Evolutionary conservation across 176 grass and related monocot genomes (phyloP).

Genomic region (Olyra latifolia): DNA sequence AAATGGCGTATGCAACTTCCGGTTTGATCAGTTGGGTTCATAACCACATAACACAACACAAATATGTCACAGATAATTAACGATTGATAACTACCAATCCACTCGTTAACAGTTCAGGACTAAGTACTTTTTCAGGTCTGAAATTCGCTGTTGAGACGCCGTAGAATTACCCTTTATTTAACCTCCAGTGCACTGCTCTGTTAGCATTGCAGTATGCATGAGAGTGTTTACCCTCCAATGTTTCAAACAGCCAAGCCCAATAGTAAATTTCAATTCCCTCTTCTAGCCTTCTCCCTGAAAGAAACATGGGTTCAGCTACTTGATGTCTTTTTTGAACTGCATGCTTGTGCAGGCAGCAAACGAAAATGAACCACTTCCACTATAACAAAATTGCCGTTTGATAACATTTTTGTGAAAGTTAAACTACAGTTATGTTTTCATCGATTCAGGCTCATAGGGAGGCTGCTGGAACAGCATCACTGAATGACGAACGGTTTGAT

Average conservation of each 20-base stretch:
- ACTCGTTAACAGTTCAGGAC: no score
- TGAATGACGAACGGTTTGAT: conserved; percentile 45
- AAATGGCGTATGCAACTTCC: no score
- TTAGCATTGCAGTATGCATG: not conserved
- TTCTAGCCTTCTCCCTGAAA: not conserved
- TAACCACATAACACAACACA: no score
- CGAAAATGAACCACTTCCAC: not conserved
- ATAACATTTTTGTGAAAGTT: not conserved
- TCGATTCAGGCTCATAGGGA: conserved; percentile 57
- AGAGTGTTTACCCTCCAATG: not conserved
- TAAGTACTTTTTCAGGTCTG: not conserved
- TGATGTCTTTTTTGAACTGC: not conserved
- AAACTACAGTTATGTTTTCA: not conserved
- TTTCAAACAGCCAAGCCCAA: not conserved
- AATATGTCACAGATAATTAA: no score
- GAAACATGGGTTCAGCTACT: not conserved
- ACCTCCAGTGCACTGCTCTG: not conserved
- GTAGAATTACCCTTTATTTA: no score
- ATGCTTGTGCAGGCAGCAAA: not conserved
- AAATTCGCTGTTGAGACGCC: not conserved
- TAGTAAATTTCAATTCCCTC: not conserved
- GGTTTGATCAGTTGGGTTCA: no score
- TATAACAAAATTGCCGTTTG: not conserved
- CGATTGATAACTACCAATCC: no score
- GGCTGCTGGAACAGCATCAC: conserved; percentile 61